phyloP scores from a whole-genome alignment of 768 basidiomycete genomes.

The Psilocybe sp. region DNA sequence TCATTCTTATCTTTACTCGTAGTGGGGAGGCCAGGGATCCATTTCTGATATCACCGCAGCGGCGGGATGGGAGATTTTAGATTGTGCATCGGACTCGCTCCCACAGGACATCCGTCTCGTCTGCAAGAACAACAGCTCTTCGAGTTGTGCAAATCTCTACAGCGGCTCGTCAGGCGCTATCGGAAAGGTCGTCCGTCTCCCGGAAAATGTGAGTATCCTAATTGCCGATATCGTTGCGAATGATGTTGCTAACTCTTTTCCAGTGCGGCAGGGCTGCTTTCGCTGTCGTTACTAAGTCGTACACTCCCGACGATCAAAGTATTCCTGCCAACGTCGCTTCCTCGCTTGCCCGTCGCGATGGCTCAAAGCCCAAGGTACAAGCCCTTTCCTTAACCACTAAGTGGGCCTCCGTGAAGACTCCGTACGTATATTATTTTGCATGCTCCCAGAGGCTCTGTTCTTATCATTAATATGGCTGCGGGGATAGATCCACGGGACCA shows the following conservation, averaged over 20 bases:
- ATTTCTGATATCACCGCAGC: constrained; percentile 45
- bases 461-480: not conserved
- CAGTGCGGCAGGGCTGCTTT: constrained; percentile 41
- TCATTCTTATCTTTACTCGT: not conserved
- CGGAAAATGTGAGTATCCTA: constrained; percentile 40
- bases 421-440: not conserved
- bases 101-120: constrained; percentile 49
- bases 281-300: constrained; percentile 38
- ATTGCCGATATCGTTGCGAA: not conserved
- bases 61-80: constrained; percentile 51
- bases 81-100: constrained; percentile 36
- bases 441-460: not conserved
- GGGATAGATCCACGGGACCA: constrained; percentile 15
- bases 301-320: constrained; percentile 41
- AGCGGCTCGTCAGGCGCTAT: constrained; percentile 29
- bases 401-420: constrained; percentile 19
- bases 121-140: constrained; percentile 29
- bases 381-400: constrained; percentile 40
- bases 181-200: constrained; percentile 52
- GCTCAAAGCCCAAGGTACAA: constrained; percentile 31
- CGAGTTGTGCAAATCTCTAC: constrained; percentile 39
- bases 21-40: constrained; percentile 36
- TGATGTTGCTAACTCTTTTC: not conserved
- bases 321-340: constrained; percentile 29
- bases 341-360: constrained; percentile 30